Base-by-base conservation (phyloP, 2,329 filamentous ascomycete genomes). In the Leptographium flavum region DNA sequence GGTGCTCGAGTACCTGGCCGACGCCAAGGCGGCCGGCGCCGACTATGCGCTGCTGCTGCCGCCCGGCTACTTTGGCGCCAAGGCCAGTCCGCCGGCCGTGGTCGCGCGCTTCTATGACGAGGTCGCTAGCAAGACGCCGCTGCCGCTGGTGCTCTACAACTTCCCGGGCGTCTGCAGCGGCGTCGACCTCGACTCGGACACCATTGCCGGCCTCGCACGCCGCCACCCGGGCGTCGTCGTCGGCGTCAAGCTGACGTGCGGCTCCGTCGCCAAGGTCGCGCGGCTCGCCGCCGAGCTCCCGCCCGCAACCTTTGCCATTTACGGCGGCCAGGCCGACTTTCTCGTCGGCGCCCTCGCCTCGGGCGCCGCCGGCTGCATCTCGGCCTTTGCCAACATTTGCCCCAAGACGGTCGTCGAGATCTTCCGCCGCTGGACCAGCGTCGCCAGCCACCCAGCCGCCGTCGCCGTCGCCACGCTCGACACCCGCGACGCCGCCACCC, bases 271-370 rank as follows among this genome's bases (percentile, higher is more conserved):
- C 47, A 86, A 86, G 61, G 71, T 86, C 41, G 75, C 76, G 4
- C 68, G 81, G 9, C 68, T 87, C 4, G 57, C 61, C 7, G 66
- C 65, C 15, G 58, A 65, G 49, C 62, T 82, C 47, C 59, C 68
- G 0, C 59, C 70, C 0, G 66, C 72, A 2, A 59, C 68, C 11
- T 87, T 87, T 55, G 73, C 79, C 1, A 73, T 77, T 1, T 86
- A 76, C 54, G 81, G 80, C 1, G 83, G 83, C 1, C 81, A 87
- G 62, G 76, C 74, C 2, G 83, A 87, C 55, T 87, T 83, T 58
- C 60, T 87, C 22, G 63, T 82, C 41, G 75, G 51, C 40, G 75
- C 73, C 0, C 58, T 82, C 30, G 67, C 68, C 2, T 70, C 71
- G 7, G 77, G 78, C 15, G 73, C 70, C 27, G 67, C 70, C 2